A percentile compares a stretch with the other conserved stretches of the same genome.
Conservation (phyloP, 2,329 filamentous ascomycete genomes). For the Fusarium beomiforme region DNA sequence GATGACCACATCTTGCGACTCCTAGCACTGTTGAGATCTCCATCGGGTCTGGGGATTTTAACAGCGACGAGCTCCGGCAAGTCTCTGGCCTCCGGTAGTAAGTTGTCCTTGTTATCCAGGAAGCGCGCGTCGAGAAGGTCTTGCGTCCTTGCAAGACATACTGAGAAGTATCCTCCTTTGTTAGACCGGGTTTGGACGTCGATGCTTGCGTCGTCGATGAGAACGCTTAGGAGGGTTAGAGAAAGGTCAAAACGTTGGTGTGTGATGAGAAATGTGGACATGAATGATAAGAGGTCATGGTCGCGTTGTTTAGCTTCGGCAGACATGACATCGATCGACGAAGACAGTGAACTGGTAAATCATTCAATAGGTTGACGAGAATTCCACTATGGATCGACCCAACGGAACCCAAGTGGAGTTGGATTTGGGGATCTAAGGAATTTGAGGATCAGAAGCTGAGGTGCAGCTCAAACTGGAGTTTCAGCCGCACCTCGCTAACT, state of each 20-base stretch:
- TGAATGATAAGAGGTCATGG: not conserved
- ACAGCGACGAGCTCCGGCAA: not conserved
- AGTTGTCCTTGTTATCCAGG: not conserved
- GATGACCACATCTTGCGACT: not conserved
- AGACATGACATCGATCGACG: not conserved
- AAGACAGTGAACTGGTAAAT: no score
- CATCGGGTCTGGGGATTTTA: not conserved
- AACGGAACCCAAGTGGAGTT: accelerated
- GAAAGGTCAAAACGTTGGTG: not conserved
- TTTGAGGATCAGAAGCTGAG: not conserved
- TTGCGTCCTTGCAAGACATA: not conserved
- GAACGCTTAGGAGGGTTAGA: accelerated
- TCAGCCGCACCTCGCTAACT: not conserved
- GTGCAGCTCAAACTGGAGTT: accelerated
- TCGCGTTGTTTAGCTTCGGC: not conserved
- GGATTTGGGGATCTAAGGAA: accelerated
- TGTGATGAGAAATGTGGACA: not conserved
- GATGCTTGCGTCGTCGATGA: not conserved
- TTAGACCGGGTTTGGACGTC: not conserved
- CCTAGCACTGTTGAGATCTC: not conserved
- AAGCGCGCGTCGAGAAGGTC: not conserved
- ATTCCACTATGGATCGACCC: not conserved
- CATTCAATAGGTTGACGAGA: no score
- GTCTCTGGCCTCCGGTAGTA: not conserved
- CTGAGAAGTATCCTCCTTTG: not conserved